Percentiles rank a stretch among this genome's conserved stretches.
Evolutionary conservation across 768 basidiomycete genomes (phyloP).

Genomic region (Mycena maculata): DNA sequence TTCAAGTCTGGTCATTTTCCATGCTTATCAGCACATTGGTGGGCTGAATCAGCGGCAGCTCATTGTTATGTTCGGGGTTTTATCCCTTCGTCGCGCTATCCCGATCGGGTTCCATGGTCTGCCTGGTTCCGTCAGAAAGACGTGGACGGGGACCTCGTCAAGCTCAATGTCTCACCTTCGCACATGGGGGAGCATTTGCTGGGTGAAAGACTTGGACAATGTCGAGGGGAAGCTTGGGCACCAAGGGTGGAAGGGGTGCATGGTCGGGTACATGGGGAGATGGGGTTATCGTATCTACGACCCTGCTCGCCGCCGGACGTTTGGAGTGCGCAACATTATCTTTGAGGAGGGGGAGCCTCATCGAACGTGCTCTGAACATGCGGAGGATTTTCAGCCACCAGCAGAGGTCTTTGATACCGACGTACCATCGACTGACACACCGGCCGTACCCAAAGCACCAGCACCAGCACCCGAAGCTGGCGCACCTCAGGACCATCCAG

Average conservation of each 20-base stretch:
- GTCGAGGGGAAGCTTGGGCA: slow-evolving; percentile 27
- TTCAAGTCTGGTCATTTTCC: too few relatives aligned
- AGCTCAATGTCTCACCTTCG: slow-evolving; percentile 6
- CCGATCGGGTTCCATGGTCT: neutral
- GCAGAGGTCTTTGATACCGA: too few relatives aligned
- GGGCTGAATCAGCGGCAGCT: neutral
- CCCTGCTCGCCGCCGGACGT: slow-evolving; percentile 7
- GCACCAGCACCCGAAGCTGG: neutral
- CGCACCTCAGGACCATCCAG: too few relatives aligned
- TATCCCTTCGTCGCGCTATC: slow-evolving; percentile 31
- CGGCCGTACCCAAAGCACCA: neutral
- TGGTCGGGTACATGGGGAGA: slow-evolving; percentile 34
- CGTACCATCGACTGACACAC: too few relatives aligned
- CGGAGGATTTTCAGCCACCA: neutral
- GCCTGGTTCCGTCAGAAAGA: slow-evolving; percentile 22
- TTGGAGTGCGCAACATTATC: slow-evolving; percentile 22
- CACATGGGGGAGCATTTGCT: neutral
- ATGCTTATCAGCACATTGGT: too few relatives aligned
- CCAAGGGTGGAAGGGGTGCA: slow-evolving; percentile 31
- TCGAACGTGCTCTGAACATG: neutral
- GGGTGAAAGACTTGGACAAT: slow-evolving; percentile 26
- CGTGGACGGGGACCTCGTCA: neutral
- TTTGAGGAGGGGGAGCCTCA: slow-evolving; percentile 25
- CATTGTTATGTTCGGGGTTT: slow-evolving; percentile 41
- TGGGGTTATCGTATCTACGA: slow-evolving; percentile 31